Evolutionary conservation across 1,139 yeast genomes (phyloP), one percentile per base, ranked within the genome.

Genomic region (Debaryomyces subglobosus): DNA sequence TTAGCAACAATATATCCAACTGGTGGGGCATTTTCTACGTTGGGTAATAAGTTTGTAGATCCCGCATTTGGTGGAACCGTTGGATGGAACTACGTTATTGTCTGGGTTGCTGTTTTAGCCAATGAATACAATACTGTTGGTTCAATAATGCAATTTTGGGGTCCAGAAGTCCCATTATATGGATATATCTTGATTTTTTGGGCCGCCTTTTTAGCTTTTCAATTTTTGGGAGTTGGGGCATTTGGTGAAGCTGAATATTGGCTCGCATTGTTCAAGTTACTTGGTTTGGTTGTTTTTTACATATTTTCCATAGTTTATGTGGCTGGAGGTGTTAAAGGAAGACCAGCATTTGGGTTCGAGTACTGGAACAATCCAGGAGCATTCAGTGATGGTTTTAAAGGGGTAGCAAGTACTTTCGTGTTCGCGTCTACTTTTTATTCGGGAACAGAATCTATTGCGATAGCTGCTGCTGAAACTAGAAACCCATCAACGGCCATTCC

Each of bases 161-260:
- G 83, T 5, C 82, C 81, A 12, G 77, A 78, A 53, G 81, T 83
- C 1, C 86, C 87, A 0, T 61, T 80, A 29, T 82, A 79, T 58
- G 87, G 85, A 1, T 84, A 80, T 58, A 68, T 83, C 32, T 60
- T 82, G 45, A 70, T 83, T 6, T 77, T 83, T 54, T 82, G 86
- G 86, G 64, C 64, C 16, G 74, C 74, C 2, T 82, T 84, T 55
- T 60, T 78, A 51, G 77, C 68, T 4, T 79, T 83, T 59, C 85
- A 81, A 57, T 72, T 82, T 49, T 62, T 82, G 40, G 86, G 86
- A 0, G 85, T 83, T 2, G 67, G 70, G 4, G 77, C 78, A 0
- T 84, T 81, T 58, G 96, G 96, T 35, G 89, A 84, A 59, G 77
- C 82, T 13, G 89, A 84, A 63, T 84, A 76, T 60, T 81, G 86